Evolutionary conservation across 306 rosid species (phyloP).

Genomic region (Dryas octopetala): DNA sequence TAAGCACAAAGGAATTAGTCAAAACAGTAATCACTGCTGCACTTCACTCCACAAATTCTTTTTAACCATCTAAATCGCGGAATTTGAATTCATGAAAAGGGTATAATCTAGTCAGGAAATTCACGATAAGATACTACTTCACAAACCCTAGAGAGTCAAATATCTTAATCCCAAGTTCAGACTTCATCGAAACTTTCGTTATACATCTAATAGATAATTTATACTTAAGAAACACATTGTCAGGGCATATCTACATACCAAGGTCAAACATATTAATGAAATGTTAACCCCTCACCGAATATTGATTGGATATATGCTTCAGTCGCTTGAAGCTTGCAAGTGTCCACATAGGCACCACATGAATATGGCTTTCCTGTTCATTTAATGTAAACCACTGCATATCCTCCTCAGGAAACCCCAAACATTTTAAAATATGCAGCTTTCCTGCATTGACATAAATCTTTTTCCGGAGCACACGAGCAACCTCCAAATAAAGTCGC

Average conservation of each 20-base stretch:
- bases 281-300: slow-evolving; percentile 45
- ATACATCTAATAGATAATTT: not conserved
- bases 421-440: slow-evolving; percentile 69
- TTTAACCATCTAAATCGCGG: not conserved
- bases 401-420: slow-evolving; percentile 72
- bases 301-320: slow-evolving; percentile 76
- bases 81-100: not conserved
- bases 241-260: not conserved
- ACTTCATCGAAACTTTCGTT: not conserved
- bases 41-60: slow-evolving; percentile 4
- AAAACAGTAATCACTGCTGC: not conserved
- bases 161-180: not conserved
- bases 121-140: not conserved
- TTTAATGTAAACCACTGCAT: slow-evolving; percentile 86
- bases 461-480: slow-evolving; percentile 77
- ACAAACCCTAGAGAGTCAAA: not conserved
- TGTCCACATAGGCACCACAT: slow-evolving; percentile 95
- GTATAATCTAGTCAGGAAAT: not conserved
- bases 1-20: slow-evolving; percentile 6
- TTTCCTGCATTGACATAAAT: slow-evolving; percentile 79
- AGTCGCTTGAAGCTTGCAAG: slow-evolving; percentile 92
- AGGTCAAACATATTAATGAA: not conserved
- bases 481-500: slow-evolving; percentile 89
- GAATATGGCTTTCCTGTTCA: slow-evolving; percentile 89
- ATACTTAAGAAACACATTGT: not conserved